A percentile compares a stretch with the other conserved stretches of the same genome.
phyloP scores from a whole-genome alignment of 129 eudicot species.

The Pseudognaphalium luteoalbum region DNA sequence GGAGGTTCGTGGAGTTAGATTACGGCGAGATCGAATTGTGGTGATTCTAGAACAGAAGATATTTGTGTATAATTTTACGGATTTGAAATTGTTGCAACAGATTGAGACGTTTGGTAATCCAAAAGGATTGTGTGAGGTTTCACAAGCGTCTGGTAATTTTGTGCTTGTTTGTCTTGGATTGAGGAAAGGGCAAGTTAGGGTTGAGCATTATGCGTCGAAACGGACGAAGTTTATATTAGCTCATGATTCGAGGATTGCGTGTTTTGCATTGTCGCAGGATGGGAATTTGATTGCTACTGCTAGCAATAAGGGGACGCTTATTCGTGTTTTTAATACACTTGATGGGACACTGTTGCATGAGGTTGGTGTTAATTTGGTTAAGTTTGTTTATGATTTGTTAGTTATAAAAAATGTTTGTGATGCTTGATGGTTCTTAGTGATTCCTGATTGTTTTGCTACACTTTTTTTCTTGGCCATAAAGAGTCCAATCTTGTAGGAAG shows the following conservation, averaged over 20 bases:
- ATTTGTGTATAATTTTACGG: slow-evolving; percentile 73
- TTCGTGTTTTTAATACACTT: slow-evolving; percentile 59
- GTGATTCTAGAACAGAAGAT: slow-evolving; percentile 85
- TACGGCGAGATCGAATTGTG: slow-evolving; percentile 66
- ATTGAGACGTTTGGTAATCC: slow-evolving; percentile 81
- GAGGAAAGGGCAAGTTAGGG: slow-evolving; percentile 80
- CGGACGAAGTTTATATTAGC: slow-evolving; percentile 79
- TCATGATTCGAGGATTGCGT: slow-evolving; percentile 88
- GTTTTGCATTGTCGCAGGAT: slow-evolving; percentile 68
- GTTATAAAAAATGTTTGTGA: neutral
- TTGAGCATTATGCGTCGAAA: slow-evolving; percentile 67
- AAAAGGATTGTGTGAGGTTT: slow-evolving; percentile 81
- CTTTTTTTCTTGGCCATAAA: no score
- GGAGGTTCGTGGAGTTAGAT: slow-evolving; percentile 74
- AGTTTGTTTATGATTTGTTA: neutral
- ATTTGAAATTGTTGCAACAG: slow-evolving; percentile 72
- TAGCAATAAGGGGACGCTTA: slow-evolving; percentile 84
- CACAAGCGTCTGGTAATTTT: slow-evolving; percentile 54
- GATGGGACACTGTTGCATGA: slow-evolving; percentile 80
- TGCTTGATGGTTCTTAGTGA: neutral
- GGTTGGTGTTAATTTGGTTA: slow-evolving; percentile 37
- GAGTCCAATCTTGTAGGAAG: neutral
- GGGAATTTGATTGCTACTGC: slow-evolving; percentile 77
- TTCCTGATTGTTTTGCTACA: neutral
- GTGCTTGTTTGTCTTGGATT: slow-evolving; percentile 84